Conservation (phyloP, 768 basidiomycete genomes). For the Roridomyces roridus region DNA sequence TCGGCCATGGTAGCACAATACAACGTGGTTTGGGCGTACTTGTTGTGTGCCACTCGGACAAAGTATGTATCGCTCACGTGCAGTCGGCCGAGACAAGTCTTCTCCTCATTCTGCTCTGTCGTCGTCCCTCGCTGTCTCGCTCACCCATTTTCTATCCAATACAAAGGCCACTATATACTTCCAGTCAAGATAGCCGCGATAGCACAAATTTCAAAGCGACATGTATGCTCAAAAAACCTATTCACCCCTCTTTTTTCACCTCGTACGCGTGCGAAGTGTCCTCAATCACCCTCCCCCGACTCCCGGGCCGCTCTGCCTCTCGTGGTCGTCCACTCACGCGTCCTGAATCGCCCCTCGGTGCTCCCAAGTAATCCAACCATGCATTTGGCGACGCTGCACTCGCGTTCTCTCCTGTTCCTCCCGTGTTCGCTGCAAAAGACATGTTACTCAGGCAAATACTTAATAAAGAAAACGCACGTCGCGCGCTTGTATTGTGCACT, state of each 20-base stretch:
- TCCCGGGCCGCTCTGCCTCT: slow-evolving; percentile 22
- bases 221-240: neutral
- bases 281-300: slow-evolving; percentile 23
- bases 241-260: slow-evolving; percentile 24
- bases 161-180: no score
- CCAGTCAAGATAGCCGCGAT: neutral
- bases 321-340: slow-evolving; percentile 3
- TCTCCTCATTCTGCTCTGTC: no score
- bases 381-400: slow-evolving; percentile 2
- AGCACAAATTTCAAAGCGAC: no score
- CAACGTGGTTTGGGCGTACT: neutral
- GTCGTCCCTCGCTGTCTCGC: no score
- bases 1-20: no score
- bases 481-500: slow-evolving; percentile 11
- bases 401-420: slow-evolving; percentile 2
- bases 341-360: neutral
- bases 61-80: no score
- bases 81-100: no score
- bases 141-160: no score
- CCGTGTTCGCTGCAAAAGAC: neutral
- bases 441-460: neutral
- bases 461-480: no score
- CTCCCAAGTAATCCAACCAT: slow-evolving; percentile 23
- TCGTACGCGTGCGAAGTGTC: slow-evolving; percentile 8
- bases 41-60: no score